phyloP scores from a whole-genome alignment of 352 stramenopile genomes.

The Globisporangium middletonii region DNA sequence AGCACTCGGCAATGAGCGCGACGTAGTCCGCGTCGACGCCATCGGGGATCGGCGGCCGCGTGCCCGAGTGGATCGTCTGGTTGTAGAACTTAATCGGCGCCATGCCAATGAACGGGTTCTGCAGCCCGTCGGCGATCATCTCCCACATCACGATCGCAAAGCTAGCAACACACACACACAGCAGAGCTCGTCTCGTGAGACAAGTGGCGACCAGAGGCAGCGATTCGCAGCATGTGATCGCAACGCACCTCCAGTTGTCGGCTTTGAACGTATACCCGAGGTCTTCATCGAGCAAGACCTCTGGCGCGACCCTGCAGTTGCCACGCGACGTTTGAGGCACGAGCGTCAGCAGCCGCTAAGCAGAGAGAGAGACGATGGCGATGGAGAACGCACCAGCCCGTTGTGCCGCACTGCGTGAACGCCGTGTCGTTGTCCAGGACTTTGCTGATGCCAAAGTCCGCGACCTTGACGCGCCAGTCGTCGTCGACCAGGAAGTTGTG shows the following conservation, averaged over 20 bases:
- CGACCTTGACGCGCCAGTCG: conserved; percentile 87
- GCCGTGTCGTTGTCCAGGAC: conserved; percentile 80
- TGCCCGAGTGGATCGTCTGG: conserved; percentile 74
- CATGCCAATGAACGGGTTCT: conserved; percentile 88
- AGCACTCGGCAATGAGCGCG: conserved; percentile 76
- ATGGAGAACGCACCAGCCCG: conserved; percentile 54
- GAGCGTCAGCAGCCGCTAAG: neutral
- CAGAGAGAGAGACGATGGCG: neutral
- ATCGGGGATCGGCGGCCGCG: conserved; percentile 67
- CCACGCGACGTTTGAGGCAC: neutral
- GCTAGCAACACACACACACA: conserved; percentile 16
- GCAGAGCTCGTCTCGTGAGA: too few species aligned
- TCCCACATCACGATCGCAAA: conserved; percentile 90
- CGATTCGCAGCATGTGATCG: neutral
- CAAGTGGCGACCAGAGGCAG: neutral
- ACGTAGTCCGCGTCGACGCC: conserved; percentile 65
- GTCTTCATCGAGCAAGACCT: conserved; percentile 85
- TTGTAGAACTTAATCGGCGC: conserved; percentile 90
- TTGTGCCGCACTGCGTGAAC: conserved; percentile 85
- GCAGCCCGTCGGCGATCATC: conserved; percentile 74
- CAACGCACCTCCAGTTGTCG: conserved; percentile 81
- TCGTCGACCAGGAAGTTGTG: conserved; percentile 88
- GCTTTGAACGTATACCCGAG: conserved; percentile 87
- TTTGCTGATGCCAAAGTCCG: conserved; percentile 88
- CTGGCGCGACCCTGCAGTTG: conserved; percentile 71